Evolutionary conservation across 1,139 yeast species (phyloP).

Genomic region (Suhomyces bokatorum): DNA sequence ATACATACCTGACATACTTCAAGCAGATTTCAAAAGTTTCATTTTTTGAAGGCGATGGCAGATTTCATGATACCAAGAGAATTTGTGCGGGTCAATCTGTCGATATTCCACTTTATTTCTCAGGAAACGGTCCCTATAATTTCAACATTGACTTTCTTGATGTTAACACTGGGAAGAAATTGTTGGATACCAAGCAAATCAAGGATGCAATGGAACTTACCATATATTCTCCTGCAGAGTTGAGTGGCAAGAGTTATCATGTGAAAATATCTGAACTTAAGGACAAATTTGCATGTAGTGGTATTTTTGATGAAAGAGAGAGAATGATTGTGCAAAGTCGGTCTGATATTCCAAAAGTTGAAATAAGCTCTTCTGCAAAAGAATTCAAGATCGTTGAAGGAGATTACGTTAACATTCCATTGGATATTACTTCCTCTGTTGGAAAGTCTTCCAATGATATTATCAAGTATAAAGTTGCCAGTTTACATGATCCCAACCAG

Average conservation of each 20-base stretch:
- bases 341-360: slow-evolving; percentile 20
- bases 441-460: slow-evolving; percentile 29
- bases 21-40: slow-evolving; percentile 48
- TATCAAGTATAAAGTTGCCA: slow-evolving; percentile 27
- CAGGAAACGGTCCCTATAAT: slow-evolving; percentile 78
- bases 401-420: slow-evolving; percentile 55
- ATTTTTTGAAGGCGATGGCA: slow-evolving; percentile 24
- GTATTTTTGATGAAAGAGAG: slow-evolving; percentile 30
- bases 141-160: slow-evolving; percentile 59
- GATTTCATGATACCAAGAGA: slow-evolving; percentile 19
- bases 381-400: slow-evolving; percentile 58
- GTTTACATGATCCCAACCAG: slow-evolving; percentile 25
- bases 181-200: slow-evolving; percentile 49
- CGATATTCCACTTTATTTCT: slow-evolving; percentile 54
- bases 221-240: slow-evolving; percentile 55
- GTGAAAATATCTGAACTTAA: slow-evolving; percentile 61
- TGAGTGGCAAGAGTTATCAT: slow-evolving; percentile 68
- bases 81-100: slow-evolving; percentile 45
- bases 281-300: slow-evolving; percentile 77
- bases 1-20: slow-evolving; percentile 54
- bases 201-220: slow-evolving; percentile 44
- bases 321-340: slow-evolving; percentile 43
- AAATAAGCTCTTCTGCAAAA: slow-evolving; percentile 8
- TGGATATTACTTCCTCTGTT: slow-evolving; percentile 40
- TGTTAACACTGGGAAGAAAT: slow-evolving; percentile 23